These are phyloP conservation scores for Atractiella rhizophila DNA, from an alignment of 768 basidiomycete species.

Conservation along the genomic window DNA sequence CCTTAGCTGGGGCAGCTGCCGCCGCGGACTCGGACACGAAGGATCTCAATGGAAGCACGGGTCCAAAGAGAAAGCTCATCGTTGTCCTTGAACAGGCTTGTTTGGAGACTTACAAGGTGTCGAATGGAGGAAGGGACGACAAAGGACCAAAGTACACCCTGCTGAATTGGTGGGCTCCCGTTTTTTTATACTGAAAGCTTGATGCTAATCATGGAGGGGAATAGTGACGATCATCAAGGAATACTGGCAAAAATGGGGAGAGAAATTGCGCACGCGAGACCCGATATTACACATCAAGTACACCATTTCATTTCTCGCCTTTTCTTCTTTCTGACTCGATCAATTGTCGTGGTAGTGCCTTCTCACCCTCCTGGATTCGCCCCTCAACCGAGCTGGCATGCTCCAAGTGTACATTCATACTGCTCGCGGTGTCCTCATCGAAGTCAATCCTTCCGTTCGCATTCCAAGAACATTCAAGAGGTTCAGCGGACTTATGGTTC, in stretches of 20 bases:
- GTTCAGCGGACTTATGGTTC: constrained; percentile 96
- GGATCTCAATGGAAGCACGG: no score
- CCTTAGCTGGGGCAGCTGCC: no score
- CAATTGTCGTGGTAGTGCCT: constrained; percentile 40
- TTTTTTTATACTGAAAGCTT: not conserved
- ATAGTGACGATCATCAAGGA: constrained; percentile 32
- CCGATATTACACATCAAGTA: constrained; percentile 96
- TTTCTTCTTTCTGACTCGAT: not conserved
- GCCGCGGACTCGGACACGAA: no score
- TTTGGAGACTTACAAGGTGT: constrained; percentile 70
- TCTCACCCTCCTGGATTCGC: constrained; percentile 83
- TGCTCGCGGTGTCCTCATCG: constrained; percentile 80
- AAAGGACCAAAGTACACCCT: constrained; percentile 80
- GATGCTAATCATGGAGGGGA: not conserved
- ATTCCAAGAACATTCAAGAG: constrained; percentile 97
- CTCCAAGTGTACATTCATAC: constrained; percentile 98
- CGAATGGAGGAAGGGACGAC: constrained; percentile 28
- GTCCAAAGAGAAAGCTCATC: constrained; percentile 58
- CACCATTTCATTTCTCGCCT: constrained; percentile 11
- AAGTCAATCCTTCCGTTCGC: constrained; percentile 90
- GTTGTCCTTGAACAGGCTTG: constrained; percentile 87
- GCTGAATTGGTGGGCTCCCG: constrained; percentile 89
- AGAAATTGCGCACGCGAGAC: constrained; percentile 96
- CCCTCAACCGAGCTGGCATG: constrained; percentile 84
- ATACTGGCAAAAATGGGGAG: constrained; percentile 90